Conservation (phyloP, 805 yeast genomes). For the Kluyveromyces starmeri region DNA sequence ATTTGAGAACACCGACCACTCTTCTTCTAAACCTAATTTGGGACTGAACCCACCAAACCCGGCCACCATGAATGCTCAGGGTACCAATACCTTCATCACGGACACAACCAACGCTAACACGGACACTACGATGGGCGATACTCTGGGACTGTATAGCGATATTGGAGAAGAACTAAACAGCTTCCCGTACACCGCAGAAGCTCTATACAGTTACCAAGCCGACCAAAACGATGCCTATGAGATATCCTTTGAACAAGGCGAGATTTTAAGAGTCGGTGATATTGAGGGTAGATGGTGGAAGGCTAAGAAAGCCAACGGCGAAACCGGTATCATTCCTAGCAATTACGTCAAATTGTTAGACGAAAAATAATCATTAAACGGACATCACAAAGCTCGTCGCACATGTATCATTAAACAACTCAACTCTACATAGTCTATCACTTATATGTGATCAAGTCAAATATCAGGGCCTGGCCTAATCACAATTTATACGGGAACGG, state of each 20-base stretch:
- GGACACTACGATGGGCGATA: constrained; percentile 30
- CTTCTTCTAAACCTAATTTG: constrained; percentile 7
- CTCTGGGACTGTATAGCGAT: constrained; percentile 29
- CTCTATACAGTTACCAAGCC: constrained; percentile 79
- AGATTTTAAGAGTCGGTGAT: constrained; percentile 83
- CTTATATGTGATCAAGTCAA: too few species aligned
- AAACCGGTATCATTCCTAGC: constrained; percentile 93
- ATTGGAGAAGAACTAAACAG: constrained; percentile 25
- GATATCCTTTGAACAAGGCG: constrained; percentile 83
- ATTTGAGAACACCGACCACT: constrained; percentile 41
- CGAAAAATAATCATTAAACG: too few species aligned
- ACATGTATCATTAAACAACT: constrained; percentile 4
- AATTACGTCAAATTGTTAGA: constrained; percentile 77
- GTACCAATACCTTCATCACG: constrained; percentile 19
- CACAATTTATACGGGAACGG: too few species aligned
- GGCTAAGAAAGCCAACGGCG: constrained; percentile 81
- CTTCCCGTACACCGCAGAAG: constrained; percentile 80
- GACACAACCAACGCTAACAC: constrained; percentile 24
- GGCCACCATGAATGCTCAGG: constrained; percentile 8
- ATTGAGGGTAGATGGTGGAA: constrained; percentile 99
- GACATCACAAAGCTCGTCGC: too few species aligned
- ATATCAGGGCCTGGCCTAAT: too few species aligned
- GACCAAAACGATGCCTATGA: constrained; percentile 91
- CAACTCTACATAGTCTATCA: not conserved
- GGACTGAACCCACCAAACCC: constrained; percentile 13